These are phyloP conservation scores for Calonectria hongkongensis DNA, from an alignment of 2,329 filamentous ascomycete genomes.

Conservation along the genomic window DNA sequence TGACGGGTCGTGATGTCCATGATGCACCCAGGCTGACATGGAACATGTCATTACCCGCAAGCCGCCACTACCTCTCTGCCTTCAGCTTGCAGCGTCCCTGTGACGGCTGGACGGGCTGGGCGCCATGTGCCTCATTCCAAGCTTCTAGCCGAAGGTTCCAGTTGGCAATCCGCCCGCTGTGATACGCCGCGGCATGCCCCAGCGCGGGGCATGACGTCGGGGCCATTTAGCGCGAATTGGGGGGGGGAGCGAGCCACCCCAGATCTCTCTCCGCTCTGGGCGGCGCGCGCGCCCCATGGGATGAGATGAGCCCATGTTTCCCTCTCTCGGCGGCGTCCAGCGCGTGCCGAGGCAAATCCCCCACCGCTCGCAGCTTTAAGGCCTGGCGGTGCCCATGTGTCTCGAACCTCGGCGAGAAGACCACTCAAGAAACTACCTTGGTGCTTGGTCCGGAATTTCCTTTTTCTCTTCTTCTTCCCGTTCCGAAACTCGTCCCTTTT, in stretches of 20 bases:
- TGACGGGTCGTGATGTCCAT: not conserved
- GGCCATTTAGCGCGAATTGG: conserved; percentile 46
- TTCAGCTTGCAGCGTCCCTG: not conserved
- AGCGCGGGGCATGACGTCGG: conserved; percentile 47
- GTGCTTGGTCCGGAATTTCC: conserved; percentile 25
- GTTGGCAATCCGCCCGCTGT: conserved; percentile 50
- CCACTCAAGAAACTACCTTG: conserved; percentile 41
- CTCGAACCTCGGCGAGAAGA: conserved; percentile 47
- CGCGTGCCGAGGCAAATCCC: conserved; percentile 53
- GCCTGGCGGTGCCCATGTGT: conserved; percentile 26
- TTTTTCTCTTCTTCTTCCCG: conserved; percentile 1
- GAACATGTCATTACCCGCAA: not conserved
- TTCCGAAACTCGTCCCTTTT: not conserved
- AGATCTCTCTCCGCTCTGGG: conserved; percentile 28
- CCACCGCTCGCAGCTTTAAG: conserved; percentile 38
- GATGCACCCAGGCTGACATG: not conserved
- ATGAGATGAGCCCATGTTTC: conserved; percentile 25
- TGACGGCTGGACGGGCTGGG: not conserved
- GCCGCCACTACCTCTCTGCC: not conserved
- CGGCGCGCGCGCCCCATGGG: conserved; percentile 11
- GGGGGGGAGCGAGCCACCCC: not conserved
- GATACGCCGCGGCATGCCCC: conserved; percentile 47
- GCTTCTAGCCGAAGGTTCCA: not conserved
- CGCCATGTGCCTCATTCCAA: conserved; percentile 11
- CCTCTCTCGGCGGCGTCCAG: conserved; percentile 41